These are phyloP conservation scores for Clavispora santaluciae DNA, from an alignment of 805 yeast species.

Conservation along the genomic window DNA sequence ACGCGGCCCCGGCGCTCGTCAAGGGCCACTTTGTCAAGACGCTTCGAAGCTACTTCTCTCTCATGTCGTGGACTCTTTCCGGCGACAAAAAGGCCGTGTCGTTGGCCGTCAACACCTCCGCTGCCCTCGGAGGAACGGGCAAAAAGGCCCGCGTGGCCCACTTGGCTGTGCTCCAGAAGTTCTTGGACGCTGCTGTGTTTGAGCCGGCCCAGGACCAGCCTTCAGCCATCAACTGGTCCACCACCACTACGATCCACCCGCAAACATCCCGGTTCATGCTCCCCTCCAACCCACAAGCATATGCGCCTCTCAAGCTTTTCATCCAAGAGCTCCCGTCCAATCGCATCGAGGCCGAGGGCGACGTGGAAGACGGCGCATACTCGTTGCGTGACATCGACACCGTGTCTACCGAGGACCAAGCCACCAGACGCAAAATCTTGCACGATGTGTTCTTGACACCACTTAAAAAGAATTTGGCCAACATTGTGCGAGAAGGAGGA, in stretches of 20 bases:
- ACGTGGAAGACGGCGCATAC: constrained; percentile 22
- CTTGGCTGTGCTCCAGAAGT: constrained; percentile 36
- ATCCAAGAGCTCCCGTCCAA: constrained; percentile 30
- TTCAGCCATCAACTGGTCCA: constrained; percentile 11
- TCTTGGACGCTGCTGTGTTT: constrained; percentile 43
- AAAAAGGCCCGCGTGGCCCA: constrained; percentile 39
- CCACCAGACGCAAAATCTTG: constrained; percentile 50
- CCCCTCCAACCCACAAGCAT: constrained; percentile 52
- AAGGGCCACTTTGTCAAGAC: constrained; percentile 67
- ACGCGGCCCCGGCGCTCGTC: constrained; percentile 51
- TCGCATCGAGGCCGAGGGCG: constrained; percentile 8
- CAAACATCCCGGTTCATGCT: constrained; percentile 52
- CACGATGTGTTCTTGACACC: constrained; percentile 48
- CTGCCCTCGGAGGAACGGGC: constrained; percentile 27
- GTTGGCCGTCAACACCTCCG: constrained; percentile 30
- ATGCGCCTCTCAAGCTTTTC: constrained; percentile 56
- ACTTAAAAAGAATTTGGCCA: constrained; percentile 46
- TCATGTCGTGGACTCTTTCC: constrained; percentile 68
- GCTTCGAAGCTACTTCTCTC: constrained; percentile 58
- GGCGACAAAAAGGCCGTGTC: constrained; percentile 33
- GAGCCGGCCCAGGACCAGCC: constrained; percentile 16
- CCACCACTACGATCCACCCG: constrained; percentile 34
- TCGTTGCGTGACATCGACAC: constrained; percentile 37
- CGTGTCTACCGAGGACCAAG: constrained; percentile 56
- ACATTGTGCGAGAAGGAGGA: constrained; percentile 64